These are phyloP conservation scores for Torulaspora quercuum DNA, from an alignment of 805 yeast genomes.

Conservation along the genomic window DNA sequence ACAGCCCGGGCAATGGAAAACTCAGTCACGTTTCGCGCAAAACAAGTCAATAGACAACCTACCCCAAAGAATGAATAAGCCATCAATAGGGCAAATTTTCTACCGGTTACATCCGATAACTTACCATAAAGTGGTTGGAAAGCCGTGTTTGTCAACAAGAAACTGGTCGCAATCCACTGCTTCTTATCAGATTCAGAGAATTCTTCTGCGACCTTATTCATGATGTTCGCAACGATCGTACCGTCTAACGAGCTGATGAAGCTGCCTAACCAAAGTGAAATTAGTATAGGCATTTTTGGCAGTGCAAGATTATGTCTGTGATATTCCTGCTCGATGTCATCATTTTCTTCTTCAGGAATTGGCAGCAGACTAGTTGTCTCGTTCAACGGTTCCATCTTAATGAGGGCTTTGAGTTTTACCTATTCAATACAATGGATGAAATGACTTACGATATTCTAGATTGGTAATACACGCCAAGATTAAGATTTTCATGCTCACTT, in stretches of 20 bases:
- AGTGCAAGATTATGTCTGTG: conserved; percentile 28
- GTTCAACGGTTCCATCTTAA: conserved; percentile 19
- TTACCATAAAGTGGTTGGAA: conserved; percentile 67
- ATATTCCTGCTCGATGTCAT: conserved; percentile 26
- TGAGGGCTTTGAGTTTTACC: no score
- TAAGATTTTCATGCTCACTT: no score
- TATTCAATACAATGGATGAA: no score
- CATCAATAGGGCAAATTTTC: conserved; percentile 42
- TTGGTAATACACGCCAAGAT: no score
- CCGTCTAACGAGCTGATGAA: conserved; percentile 46
- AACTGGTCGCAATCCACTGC: conserved; percentile 67
- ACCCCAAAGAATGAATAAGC: conserved; percentile 44
- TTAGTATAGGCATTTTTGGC: conserved; percentile 33
- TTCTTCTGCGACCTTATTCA: conserved; percentile 46
- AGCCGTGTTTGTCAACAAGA: conserved; percentile 59
- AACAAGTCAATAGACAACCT: conserved; percentile 46
- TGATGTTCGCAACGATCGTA: conserved; percentile 49
- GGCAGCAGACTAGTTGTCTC: conserved; percentile 22
- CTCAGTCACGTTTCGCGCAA: conserved; percentile 33
- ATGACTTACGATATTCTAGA: no score
- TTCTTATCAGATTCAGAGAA: conserved; percentile 47
- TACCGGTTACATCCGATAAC: conserved; percentile 53
- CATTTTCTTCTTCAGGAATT: conserved; percentile 5
- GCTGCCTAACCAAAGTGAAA: conserved; percentile 47
- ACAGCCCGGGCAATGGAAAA: conserved; percentile 59